phyloP scores from a whole-genome alignment of 768 basidiomycete species.

The Hebeloma cylindrosporum region DNA sequence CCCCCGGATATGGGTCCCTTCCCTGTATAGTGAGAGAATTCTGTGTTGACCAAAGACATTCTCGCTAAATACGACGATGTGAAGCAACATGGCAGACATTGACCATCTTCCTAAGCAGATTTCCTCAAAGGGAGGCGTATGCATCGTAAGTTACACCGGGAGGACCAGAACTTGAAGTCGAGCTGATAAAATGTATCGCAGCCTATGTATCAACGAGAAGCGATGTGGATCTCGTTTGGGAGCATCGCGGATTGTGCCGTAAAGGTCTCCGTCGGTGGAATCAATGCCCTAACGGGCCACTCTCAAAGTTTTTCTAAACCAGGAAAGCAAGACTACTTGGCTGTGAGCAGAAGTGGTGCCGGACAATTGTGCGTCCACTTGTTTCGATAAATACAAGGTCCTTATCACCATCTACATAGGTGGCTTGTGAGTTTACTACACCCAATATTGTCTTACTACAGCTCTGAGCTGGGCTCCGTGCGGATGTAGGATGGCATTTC shows the following conservation, averaged over 20 bases:
- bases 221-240: slow-evolving; percentile 30
- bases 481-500: slow-evolving; percentile 27
- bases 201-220: slow-evolving; percentile 30
- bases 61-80: too few relatives aligned
- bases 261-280: slow-evolving; percentile 29
- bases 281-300: slow-evolving; percentile 28
- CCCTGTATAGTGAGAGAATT: slow-evolving; percentile 18
- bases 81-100: not conserved
- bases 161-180: too few relatives aligned
- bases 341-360: slow-evolving; percentile 7
- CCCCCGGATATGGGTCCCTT: slow-evolving; percentile 26
- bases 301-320: slow-evolving; percentile 11
- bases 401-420: slow-evolving; percentile 5
- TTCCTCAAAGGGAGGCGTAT: slow-evolving; percentile 23
- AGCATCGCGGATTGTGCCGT: slow-evolving; percentile 14
- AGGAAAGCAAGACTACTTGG: slow-evolving; percentile 27
- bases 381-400: too few relatives aligned
- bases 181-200: slow-evolving; percentile 2
- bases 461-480: too few relatives aligned
- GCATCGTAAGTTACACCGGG: slow-evolving; percentile 24
- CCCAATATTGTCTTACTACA: too few relatives aligned
- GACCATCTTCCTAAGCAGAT: slow-evolving; percentile 19
- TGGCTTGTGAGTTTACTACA: slow-evolving; percentile 19
- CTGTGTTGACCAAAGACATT: too few relatives aligned
- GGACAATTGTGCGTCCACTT: slow-evolving; percentile 21